A percentile compares a stretch with the other conserved stretches of the same genome.
Conservation (phyloP, 1,284 basidiomycete genomes). For the Cryptococcus sp. region DNA sequence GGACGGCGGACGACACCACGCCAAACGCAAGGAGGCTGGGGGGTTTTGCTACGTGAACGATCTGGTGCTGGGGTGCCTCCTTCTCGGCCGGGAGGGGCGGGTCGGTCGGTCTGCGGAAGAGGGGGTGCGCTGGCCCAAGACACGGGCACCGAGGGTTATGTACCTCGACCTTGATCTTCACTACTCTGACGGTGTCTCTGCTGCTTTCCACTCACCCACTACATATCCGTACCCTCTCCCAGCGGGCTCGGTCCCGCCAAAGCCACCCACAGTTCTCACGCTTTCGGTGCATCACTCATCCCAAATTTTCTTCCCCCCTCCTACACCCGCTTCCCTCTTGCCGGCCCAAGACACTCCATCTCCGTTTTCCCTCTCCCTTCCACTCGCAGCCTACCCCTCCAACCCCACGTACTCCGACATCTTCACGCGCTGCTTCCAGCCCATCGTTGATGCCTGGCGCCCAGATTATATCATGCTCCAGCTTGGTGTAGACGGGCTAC, state of each 20-base stretch:
- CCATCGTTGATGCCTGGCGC: constrained; percentile 60
- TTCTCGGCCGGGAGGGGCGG: constrained; percentile 27
- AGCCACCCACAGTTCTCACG: constrained; percentile 59
- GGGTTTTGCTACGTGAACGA: constrained; percentile 96
- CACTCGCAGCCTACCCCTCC: constrained; percentile 66
- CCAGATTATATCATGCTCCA: constrained; percentile 81
- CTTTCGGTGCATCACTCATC: constrained; percentile 78
- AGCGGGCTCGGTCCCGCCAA: constrained; percentile 47
- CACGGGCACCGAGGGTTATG: constrained; percentile 62
- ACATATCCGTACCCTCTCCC: constrained; percentile 15
- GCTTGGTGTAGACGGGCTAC: constrained; percentile 79
- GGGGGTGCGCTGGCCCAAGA: background rate
- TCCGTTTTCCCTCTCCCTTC: constrained; percentile 72
- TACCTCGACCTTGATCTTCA: constrained; percentile 92
- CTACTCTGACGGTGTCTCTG: constrained; percentile 75
- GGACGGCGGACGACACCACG: constrained; percentile 65
- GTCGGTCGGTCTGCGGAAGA: constrained; percentile 2
- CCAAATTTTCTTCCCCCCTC: constrained; percentile 74
- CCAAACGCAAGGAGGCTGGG: constrained; percentile 62
- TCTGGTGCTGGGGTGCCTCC: constrained; percentile 68
- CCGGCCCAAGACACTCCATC: constrained; percentile 56
- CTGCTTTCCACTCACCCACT: constrained; percentile 60
- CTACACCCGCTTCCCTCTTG: constrained; percentile 57
- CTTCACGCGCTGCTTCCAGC: constrained; percentile 61
- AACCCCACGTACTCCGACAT: constrained; percentile 60